phyloP scores from a whole-genome alignment of 208 protist genomes.

The Acanthamoeba royreba region DNA sequence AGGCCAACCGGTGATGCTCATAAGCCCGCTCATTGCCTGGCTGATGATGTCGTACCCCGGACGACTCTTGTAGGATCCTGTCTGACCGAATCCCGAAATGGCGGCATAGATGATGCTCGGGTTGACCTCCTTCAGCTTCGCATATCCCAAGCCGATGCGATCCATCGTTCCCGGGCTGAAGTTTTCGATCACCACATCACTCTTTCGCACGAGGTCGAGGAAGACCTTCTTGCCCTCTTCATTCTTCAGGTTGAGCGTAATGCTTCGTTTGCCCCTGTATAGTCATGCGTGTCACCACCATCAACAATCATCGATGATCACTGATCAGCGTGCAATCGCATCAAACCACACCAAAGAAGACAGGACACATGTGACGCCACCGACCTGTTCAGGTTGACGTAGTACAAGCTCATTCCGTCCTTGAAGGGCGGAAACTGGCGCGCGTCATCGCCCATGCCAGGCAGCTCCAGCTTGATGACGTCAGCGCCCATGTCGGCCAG shows the following conservation, averaged over 20 bases:
- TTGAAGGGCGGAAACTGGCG: constrained; percentile 39
- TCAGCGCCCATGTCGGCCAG: constrained; percentile 39
- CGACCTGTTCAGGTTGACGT: constrained; percentile 43
- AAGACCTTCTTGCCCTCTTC: background rate
- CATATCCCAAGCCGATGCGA: constrained; percentile 1
- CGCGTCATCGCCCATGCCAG: constrained; percentile 6
- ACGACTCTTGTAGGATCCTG: background rate
- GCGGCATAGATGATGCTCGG: background rate
- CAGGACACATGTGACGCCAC: no score
- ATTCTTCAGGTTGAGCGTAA: constrained; percentile 33
- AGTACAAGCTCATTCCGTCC: constrained; percentile 18
- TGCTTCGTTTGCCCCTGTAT: constrained; percentile 32
- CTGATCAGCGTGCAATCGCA: no score
- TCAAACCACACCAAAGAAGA: background rate
- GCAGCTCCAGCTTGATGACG: constrained; percentile 27
- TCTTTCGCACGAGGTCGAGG: constrained; percentile 15
- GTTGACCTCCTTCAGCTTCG: constrained; percentile 3
- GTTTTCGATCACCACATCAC: constrained; percentile 22
- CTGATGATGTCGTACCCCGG: constrained; percentile 48
- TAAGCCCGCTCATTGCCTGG: no score
- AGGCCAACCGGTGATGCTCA: no score
- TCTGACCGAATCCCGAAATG: constrained; percentile 33
- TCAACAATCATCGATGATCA: no score
- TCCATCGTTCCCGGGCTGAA: constrained; percentile 41
- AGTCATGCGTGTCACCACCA: no score